Conservation (phyloP, 1,284 basidiomycete genomes). For the Quambalaria eucalypti region DNA sequence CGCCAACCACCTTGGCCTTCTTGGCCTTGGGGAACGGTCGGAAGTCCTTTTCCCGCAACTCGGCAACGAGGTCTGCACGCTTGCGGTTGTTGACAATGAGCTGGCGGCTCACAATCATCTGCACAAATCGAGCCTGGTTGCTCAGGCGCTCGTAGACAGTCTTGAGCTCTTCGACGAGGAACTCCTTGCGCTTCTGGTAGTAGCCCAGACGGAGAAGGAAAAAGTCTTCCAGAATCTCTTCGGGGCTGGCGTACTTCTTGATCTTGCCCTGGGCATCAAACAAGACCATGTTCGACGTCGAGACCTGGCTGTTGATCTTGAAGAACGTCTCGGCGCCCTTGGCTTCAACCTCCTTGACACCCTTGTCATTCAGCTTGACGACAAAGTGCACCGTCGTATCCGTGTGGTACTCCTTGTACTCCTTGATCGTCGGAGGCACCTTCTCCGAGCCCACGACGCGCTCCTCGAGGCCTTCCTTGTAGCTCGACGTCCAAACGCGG, state of each 20-base stretch:
- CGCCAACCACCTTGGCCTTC: constrained; percentile 62
- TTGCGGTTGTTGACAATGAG: constrained; percentile 88
- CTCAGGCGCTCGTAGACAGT: constrained; percentile 71
- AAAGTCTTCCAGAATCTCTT: constrained; percentile 89
- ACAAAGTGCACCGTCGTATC: constrained; percentile 86
- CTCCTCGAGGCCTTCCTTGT: constrained; percentile 80
- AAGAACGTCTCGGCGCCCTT: constrained; percentile 86
- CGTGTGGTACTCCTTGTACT: constrained; percentile 56
- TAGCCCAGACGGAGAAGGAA: constrained; percentile 79
- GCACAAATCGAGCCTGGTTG: constrained; percentile 93
- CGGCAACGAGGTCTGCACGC: constrained; percentile 73
- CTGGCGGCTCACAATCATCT: constrained; percentile 85
- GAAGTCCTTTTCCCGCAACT: constrained; percentile 73
- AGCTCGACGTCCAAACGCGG: constrained; percentile 85
- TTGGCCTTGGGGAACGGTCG: constrained; percentile 73
- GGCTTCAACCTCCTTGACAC: constrained; percentile 73
- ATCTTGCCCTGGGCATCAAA: constrained; percentile 96
- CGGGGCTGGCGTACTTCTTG: constrained; percentile 79
- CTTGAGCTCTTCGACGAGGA: constrained; percentile 76
- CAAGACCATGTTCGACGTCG: constrained; percentile 94
- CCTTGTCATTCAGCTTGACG: constrained; percentile 69
- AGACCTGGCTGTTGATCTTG: constrained; percentile 74
- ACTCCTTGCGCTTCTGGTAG: constrained; percentile 72
- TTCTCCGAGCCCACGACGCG: constrained; percentile 57
- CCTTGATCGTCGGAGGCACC: constrained; percentile 54